Evolutionary conservation across 2,329 filamentous ascomycete species (phyloP), one percentile per base, ranked within the genome.

Genomic region (Ceratocystis ficicola): DNA sequence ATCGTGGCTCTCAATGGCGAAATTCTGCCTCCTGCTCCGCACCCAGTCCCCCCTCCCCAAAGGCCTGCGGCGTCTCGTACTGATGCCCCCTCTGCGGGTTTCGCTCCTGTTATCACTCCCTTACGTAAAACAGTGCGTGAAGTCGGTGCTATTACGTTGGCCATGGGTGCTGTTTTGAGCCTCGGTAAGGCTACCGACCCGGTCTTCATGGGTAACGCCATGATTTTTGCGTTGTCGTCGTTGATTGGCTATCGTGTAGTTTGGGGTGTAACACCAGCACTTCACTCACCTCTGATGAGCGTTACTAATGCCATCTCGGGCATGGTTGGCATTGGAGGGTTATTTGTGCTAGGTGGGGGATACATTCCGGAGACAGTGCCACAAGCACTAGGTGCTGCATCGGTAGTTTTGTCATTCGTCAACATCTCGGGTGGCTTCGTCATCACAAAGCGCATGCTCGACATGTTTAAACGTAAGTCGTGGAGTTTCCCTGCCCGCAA

Each of bases 251-350:
- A 96, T 72, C 84, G 90, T 62, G 89, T 89, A 5, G 89, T 95
- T 28, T 95, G 90, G 90, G 90, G 90, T 64, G 90, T 95, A 12
- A 78, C 80, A 0, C 90, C 90, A 6, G 89, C 90, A 44, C 79
- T 96, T 4, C 91, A 95, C 74, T 93, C 89, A 1, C 91, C 90
- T 1, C 77, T 96, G 4, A 95, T 96, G 91, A 92, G 88, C 70
- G 90, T 95, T 44, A 95, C 91, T 6, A 95, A 96, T 73, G 91
- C 91, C 32, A 95, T 95, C 70, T 94, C 89, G 41, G 90, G 84
- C 65, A 90, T 96, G 87, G 91, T 95, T 36, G 91, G 90, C 67
- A 81, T 96, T 68, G 91, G 90, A 66, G 90, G 91, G 12, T 81
- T 95, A 69, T 96, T 95, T 76, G 86, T 95, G 65, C 87, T 96